A percentile compares a stretch with the other conserved stretches of the same genome.
phyloP scores from a whole-genome alignment of 148 eudicot genomes.

The Linanthus parryae region DNA sequence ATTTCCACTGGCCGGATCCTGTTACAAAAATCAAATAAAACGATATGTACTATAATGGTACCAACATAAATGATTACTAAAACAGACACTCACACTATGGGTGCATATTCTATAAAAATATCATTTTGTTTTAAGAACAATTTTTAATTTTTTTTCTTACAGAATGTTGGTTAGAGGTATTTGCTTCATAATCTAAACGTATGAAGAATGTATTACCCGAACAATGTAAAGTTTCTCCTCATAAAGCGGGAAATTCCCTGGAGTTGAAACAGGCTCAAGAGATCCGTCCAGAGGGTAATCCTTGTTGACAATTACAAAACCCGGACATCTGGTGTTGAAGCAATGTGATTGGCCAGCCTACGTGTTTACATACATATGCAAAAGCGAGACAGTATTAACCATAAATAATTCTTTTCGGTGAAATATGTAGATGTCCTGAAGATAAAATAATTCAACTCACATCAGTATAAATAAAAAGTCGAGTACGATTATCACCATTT shows the following conservation, averaged over 20 bases:
- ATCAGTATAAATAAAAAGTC: slow-evolving; percentile 3
- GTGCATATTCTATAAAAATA: too few species aligned
- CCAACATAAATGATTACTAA: too few species aligned
- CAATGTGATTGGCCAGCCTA: not conserved
- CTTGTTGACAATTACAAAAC: not conserved
- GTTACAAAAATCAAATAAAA: too few species aligned
- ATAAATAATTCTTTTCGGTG: not conserved
- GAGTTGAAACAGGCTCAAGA: not conserved
- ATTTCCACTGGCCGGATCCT: too few species aligned
- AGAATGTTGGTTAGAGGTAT: too few species aligned
- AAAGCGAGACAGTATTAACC: not conserved
- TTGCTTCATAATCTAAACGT: too few species aligned
- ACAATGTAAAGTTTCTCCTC: not conserved
- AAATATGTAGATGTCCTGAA: not conserved
- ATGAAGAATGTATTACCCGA: slow-evolving; percentile 6
- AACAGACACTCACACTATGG: too few species aligned
- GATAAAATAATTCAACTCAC: not conserved
- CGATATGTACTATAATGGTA: too few species aligned
- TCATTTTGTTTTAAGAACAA: too few species aligned
- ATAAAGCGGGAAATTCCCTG: not conserved
- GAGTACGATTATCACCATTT: not conserved
- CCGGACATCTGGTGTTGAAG: slow-evolving; percentile 1
- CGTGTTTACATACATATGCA: too few species aligned
- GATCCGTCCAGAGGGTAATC: not conserved
- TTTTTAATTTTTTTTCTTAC: too few species aligned